Conservation (phyloP, 352 stramenopile species). For the Saprolegnia parasitica region DNA sequence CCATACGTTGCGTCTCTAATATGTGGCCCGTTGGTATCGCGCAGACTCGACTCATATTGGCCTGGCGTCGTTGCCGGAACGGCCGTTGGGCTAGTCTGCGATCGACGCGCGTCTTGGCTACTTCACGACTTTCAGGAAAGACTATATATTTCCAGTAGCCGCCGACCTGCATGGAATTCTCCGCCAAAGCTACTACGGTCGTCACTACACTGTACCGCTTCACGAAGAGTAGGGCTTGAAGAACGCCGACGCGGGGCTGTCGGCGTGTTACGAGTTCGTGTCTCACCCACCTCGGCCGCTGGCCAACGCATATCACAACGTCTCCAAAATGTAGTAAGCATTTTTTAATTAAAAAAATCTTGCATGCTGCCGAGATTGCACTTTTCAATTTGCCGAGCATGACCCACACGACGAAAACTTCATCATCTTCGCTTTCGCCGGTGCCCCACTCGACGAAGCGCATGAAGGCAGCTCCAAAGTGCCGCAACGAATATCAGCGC, state of each 20-base stretch:
- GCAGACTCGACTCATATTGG: background rate
- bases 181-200: background rate
- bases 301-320: background rate
- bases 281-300: background rate
- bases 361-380: no score
- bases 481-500: background rate
- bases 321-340: no score
- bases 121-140: no score
- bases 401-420: background rate
- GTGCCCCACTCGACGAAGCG: background rate
- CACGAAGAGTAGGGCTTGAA: background rate
- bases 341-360: no score
- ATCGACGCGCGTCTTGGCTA: no score
- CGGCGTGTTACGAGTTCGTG: background rate
- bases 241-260: background rate
- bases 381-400: background rate
- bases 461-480: background rate
- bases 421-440: background rate
- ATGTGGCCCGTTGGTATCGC: background rate
- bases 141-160: no score
- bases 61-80: background rate
- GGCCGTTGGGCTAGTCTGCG: background rate
- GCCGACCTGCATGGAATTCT: no score
- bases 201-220: no score
- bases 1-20: background rate